Evolutionary conservation across 2,329 filamentous ascomycete genomes (phyloP).

Genomic region (Microdochium trichocladiopsis): DNA sequence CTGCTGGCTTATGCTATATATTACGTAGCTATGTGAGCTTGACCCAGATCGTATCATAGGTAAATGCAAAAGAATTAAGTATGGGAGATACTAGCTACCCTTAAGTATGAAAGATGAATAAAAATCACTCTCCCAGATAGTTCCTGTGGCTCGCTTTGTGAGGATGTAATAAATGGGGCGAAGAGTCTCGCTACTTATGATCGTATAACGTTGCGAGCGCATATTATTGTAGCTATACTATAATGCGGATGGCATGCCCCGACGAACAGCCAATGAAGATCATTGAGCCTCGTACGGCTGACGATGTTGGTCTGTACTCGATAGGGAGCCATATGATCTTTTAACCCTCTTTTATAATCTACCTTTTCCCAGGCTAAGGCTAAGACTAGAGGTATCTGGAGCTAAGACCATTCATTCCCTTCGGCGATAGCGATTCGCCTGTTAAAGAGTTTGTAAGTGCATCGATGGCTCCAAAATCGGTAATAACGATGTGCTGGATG

Average conservation of each 20-base stretch:
- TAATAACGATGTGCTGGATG: background rate
- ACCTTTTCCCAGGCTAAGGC: background rate
- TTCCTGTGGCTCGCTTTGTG: background rate
- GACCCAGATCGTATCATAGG: background rate
- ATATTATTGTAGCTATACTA: background rate
- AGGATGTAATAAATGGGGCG: background rate
- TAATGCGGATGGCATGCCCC: background rate
- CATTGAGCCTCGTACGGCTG: background rate
- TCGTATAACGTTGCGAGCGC: background rate
- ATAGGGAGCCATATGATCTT: background rate
- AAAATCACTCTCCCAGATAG: background rate
- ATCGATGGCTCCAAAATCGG: background rate
- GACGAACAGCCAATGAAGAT: background rate
- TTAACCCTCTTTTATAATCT: background rate
- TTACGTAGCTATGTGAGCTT: background rate
- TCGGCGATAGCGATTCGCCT: background rate
- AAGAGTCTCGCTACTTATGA: background rate
- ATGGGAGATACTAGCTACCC: background rate
- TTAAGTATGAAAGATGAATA: background rate
- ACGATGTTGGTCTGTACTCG: background rate
- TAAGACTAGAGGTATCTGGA: background rate
- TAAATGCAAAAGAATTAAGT: background rate
- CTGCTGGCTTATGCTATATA: background rate
- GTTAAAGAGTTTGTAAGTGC: background rate
- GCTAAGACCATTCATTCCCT: background rate